Evolutionary conservation across 805 yeast genomes (phyloP), one percentile per base, ranked within the genome.

Genomic region (Schwanniomyces yamadae): DNA sequence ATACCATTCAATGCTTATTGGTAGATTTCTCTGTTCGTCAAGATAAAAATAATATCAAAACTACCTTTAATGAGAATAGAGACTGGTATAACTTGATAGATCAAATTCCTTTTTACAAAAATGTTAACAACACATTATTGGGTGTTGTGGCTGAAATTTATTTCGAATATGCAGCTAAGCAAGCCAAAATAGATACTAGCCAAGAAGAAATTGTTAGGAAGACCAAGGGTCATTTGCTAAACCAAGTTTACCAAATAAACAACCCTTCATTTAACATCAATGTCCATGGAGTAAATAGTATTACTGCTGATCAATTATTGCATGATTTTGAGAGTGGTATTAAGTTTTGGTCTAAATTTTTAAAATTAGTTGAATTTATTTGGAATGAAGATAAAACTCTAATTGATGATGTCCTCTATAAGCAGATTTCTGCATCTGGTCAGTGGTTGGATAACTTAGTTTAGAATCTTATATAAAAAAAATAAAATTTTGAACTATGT

Each of bases 81-180:
- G 72, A 75, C 2, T 88, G 96, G 96, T 61, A 69, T 31, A 42
- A 61, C 6, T 57, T 88, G 28, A 75, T 77, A 2, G 49, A 61
- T 9, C 69, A 74, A 40, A 49, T 83, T 33, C 95, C 95, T 8
- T 86, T 84, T 50, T 73, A 67, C 39, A 55, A 54, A 18, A 64
- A 66, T 27, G 56, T 77, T 21, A 82, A 85, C 40, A 82, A 72
- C 50, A 78, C 87, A 1, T 63, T 84, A 10, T 55, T 80, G 49
- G 91, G 85, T 6, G 69, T 83, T 8, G 65, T 82, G 3, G 63
- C 74, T 5, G 79, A 78, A 48, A 61, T 75, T 13, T 77, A 73
- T 45, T 69, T 78, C 28, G 79, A 75, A 38, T 62, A 50, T 32
- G 59, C 69, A 20, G 49, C 56, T 20, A 63, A 57, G 37, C 57